These are phyloP conservation scores for Neoscytalidium dimidiatum DNA, from an alignment of 2,329 filamentous ascomycete genomes.

Conservation along the genomic window DNA sequence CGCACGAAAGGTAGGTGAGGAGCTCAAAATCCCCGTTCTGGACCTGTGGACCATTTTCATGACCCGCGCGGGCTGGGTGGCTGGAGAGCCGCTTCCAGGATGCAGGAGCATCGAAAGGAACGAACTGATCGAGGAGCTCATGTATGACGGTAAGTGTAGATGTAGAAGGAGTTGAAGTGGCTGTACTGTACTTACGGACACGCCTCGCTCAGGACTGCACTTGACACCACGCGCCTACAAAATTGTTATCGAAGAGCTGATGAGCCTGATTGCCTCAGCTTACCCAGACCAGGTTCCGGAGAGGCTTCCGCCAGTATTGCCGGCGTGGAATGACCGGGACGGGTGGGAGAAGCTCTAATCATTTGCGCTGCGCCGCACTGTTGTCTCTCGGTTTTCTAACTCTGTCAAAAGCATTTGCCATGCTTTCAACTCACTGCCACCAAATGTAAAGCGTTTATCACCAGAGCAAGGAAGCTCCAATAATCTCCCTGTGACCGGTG, in stretches of 20 bases:
- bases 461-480: too few relatives aligned
- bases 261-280: slow-evolving; percentile 50
- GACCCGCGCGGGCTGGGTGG: slow-evolving; percentile 58
- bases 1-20: slow-evolving; percentile 61
- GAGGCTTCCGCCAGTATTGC: slow-evolving; percentile 54
- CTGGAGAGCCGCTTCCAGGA: slow-evolving; percentile 55
- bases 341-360: slow-evolving; percentile 33
- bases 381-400: too few relatives aligned
- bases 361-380: not conserved
- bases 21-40: slow-evolving; percentile 62
- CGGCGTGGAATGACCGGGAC: slow-evolving; percentile 51
- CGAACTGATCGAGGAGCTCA: slow-evolving; percentile 53
- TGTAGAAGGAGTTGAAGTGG: not conserved
- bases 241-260: slow-evolving; percentile 56
- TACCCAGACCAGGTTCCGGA: slow-evolving; percentile 60
- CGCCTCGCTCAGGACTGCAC: slow-evolving; percentile 53
- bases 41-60: slow-evolving; percentile 83
- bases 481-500: too few relatives aligned
- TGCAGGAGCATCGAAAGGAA: slow-evolving; percentile 60
- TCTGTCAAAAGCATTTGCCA: too few relatives aligned
- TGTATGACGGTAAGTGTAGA: slow-evolving; percentile 56
- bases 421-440: too few relatives aligned
- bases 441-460: too few relatives aligned
- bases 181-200: not conserved
- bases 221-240: slow-evolving; percentile 59